Percentiles rank a stretch among this genome's conserved stretches.
Conservation (phyloP, 192 early-diverging fungal species). For the Gaertneriomyces semiglobifer region DNA sequence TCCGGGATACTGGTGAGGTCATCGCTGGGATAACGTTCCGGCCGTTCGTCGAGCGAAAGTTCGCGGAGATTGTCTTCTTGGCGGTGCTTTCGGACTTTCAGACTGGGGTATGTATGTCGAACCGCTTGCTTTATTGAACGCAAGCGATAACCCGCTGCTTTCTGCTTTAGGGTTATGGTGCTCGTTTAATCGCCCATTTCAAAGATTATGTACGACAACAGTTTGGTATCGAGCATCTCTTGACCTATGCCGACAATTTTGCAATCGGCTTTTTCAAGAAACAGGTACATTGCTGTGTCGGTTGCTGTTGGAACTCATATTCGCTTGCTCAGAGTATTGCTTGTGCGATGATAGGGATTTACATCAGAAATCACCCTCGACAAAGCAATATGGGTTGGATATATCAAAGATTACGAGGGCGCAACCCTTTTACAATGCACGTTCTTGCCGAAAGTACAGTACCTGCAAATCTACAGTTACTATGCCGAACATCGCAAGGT, state of each 20-base stretch:
- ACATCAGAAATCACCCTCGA: conserved; percentile 96
- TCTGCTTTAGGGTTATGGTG: conserved; percentile 84
- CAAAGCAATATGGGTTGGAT: conserved; percentile 90
- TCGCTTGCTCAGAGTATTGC: background rate
- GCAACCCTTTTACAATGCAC: conserved; percentile 88
- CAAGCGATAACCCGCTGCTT: background rate
- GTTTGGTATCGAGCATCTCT: conserved; percentile 75
- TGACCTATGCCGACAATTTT: conserved; percentile 99
- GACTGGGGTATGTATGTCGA: conserved; percentile 16
- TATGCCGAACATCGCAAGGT: conserved; percentile 30
- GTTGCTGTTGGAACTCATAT: background rate
- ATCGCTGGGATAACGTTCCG: conserved; percentile 94
- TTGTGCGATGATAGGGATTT: conserved; percentile 64
- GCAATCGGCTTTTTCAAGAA: conserved; percentile 99
- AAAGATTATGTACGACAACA: conserved; percentile 85
- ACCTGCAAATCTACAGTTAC: conserved; percentile 18
- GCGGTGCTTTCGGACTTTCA: conserved; percentile 61
- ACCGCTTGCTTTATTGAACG: background rate
- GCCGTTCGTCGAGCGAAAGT: conserved; percentile 80
- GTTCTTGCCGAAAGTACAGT: conserved; percentile 29
- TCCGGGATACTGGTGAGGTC: conserved; percentile 65
- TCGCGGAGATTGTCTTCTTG: conserved; percentile 99
- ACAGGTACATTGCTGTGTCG: conserved; percentile 53
- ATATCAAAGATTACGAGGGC: conserved; percentile 99
- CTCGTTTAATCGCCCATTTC: conserved; percentile 89